Base-by-base conservation (phyloP, 2,329 filamentous ascomycete genomes). In the Apiospora rasikravindrae region DNA sequence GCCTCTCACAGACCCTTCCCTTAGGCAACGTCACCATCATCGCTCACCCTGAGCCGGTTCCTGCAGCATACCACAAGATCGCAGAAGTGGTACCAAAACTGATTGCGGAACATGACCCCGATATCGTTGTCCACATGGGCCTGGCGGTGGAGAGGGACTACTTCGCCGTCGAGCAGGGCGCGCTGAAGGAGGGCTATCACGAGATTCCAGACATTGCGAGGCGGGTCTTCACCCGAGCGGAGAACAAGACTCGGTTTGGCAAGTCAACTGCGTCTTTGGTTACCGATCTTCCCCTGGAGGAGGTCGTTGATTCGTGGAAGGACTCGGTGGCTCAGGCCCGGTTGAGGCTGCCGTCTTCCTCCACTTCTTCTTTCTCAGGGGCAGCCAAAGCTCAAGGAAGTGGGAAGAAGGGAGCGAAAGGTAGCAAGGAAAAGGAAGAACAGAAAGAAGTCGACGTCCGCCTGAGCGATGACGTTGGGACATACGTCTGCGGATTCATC, bases 101-200 rank as follows among this genome's bases (percentile, higher is more conserved):
- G 26, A 69, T 72, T 16, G 26, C 10, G 33, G 47, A 72, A 2
- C 51, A 72, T n/a, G 33, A 70, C n/a, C 71, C 71, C 6, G 53
- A 72, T 42, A 51, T 72, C 3, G 42, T 72, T 19, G 49, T 72
- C 40, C 51, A 72, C 14, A 69, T 72, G 29, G 71, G 71, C 33
- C 67, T 72, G 16, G 67, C 71, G 1, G 14, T 47, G 67, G 71
- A 67, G 51, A 29, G 68, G 67, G 45, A 33, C 29, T 72, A 72
- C 53, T 70, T 70, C 53, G 42, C 67, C 19, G 51, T 70, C 8
- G 71, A 72, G 51, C 44, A 22, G 22, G 53, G 67, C 53, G 67
- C 71, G 16, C 22, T 5, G 11, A 24, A 64, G 13, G 71, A 72
- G 14, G 71, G 71, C 10, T 72, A 72, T n/a, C 51, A 72, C 29